These are phyloP conservation scores for Verticillium longisporum DNA, from an alignment of 2,329 filamentous ascomycete genomes.

Conservation along the genomic window DNA sequence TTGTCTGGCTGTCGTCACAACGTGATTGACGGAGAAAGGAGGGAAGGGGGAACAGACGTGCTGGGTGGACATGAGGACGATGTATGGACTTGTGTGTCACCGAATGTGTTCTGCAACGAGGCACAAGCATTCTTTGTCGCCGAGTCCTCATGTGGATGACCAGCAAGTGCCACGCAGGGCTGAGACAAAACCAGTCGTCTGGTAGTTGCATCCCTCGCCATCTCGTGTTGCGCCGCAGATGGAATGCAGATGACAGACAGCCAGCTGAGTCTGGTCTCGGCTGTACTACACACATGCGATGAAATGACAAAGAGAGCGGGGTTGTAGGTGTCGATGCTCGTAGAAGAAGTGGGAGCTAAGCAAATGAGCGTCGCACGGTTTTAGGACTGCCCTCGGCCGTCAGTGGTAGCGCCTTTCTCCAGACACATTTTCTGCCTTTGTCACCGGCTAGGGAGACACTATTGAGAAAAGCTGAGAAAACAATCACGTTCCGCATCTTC, in stretches of 20 bases:
- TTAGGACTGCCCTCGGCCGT: background rate
- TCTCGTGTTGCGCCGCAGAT: background rate
- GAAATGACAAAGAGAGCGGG: background rate
- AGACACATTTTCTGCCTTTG: too few relatives aligned
- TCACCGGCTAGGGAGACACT: too few relatives aligned
- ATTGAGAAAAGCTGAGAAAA: too few relatives aligned
- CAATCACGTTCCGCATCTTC: too few relatives aligned
- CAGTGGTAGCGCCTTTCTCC: background rate
- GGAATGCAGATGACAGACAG: background rate
- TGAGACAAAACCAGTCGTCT: background rate
- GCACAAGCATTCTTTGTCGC: background rate
- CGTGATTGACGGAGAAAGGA: too few relatives aligned
- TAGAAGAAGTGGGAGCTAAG: background rate
- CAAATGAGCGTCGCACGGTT: background rate
- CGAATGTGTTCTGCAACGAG: background rate
- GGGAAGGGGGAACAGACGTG: too few relatives aligned
- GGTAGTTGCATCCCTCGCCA: background rate
- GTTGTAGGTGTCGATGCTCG: background rate
- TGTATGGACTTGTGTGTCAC: background rate
- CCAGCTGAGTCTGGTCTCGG: background rate
- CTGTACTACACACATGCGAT: background rate
- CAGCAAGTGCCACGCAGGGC: background rate
- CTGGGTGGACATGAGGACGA: background rate
- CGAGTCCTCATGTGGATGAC: background rate
- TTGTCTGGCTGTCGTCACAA: background rate